Evolutionary conservation across 139 green algal species (phyloP), one percentile per base, ranked within the genome.

Genomic region (Pleodorina starrii): DNA sequence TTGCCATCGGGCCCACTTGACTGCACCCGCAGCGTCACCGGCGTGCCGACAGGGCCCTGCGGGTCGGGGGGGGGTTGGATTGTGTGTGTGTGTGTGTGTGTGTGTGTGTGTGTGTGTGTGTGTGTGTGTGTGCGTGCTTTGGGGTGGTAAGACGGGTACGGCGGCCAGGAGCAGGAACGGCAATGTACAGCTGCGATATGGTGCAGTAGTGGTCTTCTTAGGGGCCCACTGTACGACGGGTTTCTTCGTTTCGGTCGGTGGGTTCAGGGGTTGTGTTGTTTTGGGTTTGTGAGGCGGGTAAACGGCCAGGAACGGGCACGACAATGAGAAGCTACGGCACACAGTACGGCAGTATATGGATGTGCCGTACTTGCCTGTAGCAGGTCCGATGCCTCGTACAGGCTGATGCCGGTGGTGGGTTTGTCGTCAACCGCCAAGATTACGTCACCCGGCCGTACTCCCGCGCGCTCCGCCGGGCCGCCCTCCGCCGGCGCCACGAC

Each of bases 341-440:
- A 32, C 29, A 66, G 54, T 66, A 32, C 54, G 54, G 25, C 29
- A 25, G 5, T 66, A 66, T 12, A 12, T 60, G 14, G 51, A 17
- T 66, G 21, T 66, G 54, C 29, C 5, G 54, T 66, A 66, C 68
- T 40, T 68, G 97, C 96, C 90, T 96, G 96, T 60, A 98, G 92
- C 87, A 97, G 68, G 51, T 96, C 95, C 46, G 93, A 97, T 29
- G 94, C 97, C 19, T 99, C 97, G 84, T 99, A 99, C 86, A 99
- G 91, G 0, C 95, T 96, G 72, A 99, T 48, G 2, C 92, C 94
- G 12, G 69, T 50, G 2, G 93, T 97, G 7, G 91, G 25, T 51
- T 71, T 82, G 25, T 95, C 97, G 79, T 97, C 96, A n/a, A 99
- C 96, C 7, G 88, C 78, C 5, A 96, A 40, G 21, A 99, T 96